Evolutionary conservation across 306 rosid genomes (phyloP), one percentile per base, ranked within the genome.

Genomic region (Quercus mongolica): DNA sequence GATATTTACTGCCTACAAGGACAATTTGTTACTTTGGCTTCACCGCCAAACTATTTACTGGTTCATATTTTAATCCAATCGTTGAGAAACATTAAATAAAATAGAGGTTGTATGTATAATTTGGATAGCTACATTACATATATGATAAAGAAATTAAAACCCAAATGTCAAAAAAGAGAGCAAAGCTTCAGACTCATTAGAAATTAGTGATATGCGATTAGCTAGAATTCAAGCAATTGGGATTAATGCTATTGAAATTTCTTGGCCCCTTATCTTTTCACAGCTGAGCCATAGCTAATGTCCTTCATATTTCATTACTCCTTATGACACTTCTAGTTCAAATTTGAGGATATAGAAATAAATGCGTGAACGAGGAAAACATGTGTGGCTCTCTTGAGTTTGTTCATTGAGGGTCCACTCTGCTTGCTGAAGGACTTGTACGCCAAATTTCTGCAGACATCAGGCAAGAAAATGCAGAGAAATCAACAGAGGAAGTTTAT

Each of bases 11-110:
- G 71, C 59, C 76, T 73, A 46, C 54, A 74, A 68, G 49, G 87
- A 85, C 86, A 78, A 74, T 46, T 76, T 65, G 68, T 61, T 56
- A 56, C 93, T 81, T 87, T 83, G 90, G 86, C 88, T 79, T 89
- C 89, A 73, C 79, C 93, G 96, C 83, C 90, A 4, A 4, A 14
- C 51, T 31, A 35, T 67, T 30, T 67, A 33, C 46, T 17, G 15
- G 21, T 67, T 6, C 20, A 65, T 6, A 17, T 67, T 5, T 33
- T 33, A 44, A 35, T n/a, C 52, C 49, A 7, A 46, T 7, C 7
- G n/a, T 3, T 8, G 52, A 68, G 35, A 14, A 26, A 17, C 4
- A 26, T 28, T 26, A 18, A 28, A 26, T 15, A 12, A 12, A 61
- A 21, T 33, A 33, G 2, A 26, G 17, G 30, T 63, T 3, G 17